phyloP scores from a whole-genome alignment of 2,329 filamentous ascomycete genomes.

The Neofusicoccum sp. region DNA sequence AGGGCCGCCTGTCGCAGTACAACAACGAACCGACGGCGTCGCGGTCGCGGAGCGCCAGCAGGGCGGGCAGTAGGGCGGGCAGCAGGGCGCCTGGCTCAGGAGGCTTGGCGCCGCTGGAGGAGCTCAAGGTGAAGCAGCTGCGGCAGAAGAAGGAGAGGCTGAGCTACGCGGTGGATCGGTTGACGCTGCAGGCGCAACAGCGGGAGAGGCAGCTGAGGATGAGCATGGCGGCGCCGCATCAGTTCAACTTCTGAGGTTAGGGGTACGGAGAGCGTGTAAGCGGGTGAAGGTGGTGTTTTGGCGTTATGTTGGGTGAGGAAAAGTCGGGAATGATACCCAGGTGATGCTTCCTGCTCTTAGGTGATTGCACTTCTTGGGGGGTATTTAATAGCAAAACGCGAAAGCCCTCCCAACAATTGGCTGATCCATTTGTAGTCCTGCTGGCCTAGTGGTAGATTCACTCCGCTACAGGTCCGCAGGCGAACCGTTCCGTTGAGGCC shows the following conservation, averaged over 20 bases:
- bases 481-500: neutral
- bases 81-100: conserved; percentile 25
- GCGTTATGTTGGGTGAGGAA: neutral
- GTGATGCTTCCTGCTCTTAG: neutral
- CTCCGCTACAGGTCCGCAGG: no score
- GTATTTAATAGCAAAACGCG: neutral
- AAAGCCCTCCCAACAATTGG: no score
- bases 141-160: conserved; percentile 80
- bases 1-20: conserved; percentile 61
- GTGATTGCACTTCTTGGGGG: neutral
- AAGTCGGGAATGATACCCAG: neutral
- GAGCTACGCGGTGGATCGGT: conserved; percentile 79
- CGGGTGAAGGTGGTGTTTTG: neutral
- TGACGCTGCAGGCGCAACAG: conserved; percentile 84
- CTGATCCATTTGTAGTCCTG: no score
- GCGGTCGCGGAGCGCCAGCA: conserved; percentile 1
- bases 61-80: conserved; percentile 1
- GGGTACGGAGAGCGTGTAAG: no score
- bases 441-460: no score
- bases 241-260: conserved; percentile 22
- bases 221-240: conserved; percentile 62
- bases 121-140: conserved; percentile 63
- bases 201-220: conserved; percentile 68
- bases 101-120: conserved; percentile 45
- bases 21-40: conserved; percentile 27